Conservation (phyloP, 2,329 filamentous ascomycete species). For the Juglanconis sp. region DNA sequence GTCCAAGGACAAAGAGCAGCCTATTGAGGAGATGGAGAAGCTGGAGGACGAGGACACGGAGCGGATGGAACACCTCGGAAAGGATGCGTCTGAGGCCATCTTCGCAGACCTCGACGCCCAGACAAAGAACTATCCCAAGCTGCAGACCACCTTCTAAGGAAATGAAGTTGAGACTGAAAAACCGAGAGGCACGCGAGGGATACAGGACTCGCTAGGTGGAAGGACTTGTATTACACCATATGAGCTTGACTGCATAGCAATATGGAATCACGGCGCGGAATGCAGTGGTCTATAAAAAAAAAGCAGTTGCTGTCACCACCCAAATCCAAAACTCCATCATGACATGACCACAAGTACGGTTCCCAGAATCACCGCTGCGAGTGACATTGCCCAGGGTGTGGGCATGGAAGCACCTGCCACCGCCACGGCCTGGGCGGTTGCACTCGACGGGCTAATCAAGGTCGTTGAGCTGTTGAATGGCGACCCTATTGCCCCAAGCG, state of each 20-base stretch:
- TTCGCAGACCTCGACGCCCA: constrained; percentile 44
- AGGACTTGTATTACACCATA: too few relatives aligned
- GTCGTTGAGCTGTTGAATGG: background rate
- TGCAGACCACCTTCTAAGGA: constrained; percentile 54
- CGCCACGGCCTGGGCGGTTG: background rate
- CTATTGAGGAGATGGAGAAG: constrained; percentile 69
- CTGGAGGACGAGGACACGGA: constrained; percentile 72
- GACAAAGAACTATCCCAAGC: constrained; percentile 60
- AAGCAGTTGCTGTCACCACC: background rate
- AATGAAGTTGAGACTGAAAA: background rate
- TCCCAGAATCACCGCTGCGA: background rate
- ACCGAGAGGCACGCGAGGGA: too few relatives aligned
- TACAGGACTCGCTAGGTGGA: too few relatives aligned
- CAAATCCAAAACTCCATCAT: background rate
- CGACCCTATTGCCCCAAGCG: background rate
- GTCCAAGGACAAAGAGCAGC: constrained; percentile 57
- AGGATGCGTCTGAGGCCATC: constrained; percentile 43
- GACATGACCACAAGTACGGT: too few relatives aligned
- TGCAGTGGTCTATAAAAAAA: background rate
- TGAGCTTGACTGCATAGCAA: too few relatives aligned
- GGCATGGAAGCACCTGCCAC: background rate
- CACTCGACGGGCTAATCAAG: background rate
- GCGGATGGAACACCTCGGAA: constrained; percentile 53
- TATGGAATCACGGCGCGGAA: background rate
- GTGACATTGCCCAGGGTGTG: background rate